Evolutionary conservation across 2,329 filamentous ascomycete genomes (phyloP).

Genomic region (Talaromyces pinophilus): DNA sequence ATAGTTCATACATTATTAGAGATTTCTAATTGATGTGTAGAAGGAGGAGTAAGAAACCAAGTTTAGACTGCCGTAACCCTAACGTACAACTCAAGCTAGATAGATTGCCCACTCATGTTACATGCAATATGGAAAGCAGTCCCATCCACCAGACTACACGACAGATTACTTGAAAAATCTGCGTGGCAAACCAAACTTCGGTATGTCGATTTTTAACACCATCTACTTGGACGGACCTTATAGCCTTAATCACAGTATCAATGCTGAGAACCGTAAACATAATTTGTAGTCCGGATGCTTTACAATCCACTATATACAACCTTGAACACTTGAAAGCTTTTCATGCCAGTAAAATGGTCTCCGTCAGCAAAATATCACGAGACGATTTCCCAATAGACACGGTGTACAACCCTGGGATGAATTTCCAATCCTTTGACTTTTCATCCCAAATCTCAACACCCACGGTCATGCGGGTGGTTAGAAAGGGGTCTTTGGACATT

Average conservation of each 20-base stretch:
- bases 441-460: background rate
- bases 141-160: background rate
- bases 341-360: background rate
- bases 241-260: background rate
- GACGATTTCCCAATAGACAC: background rate
- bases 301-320: background rate
- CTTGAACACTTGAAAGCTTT: no score
- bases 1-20: background rate
- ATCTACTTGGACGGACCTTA: background rate
- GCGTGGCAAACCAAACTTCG: background rate
- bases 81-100: slow-evolving; percentile 1
- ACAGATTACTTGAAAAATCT: background rate
- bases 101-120: background rate
- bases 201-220: background rate
- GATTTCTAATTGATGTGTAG: background rate
- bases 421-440: background rate
- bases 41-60: background rate
- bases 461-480: background rate
- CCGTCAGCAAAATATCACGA: background rate
- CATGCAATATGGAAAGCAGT: background rate
- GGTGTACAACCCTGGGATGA: background rate
- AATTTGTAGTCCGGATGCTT: background rate
- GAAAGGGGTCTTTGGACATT: background rate
- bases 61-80: background rate
- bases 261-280: background rate